Base-by-base conservation (phyloP, 257 asterid genomes). In the Fraxinus americana region DNA sequence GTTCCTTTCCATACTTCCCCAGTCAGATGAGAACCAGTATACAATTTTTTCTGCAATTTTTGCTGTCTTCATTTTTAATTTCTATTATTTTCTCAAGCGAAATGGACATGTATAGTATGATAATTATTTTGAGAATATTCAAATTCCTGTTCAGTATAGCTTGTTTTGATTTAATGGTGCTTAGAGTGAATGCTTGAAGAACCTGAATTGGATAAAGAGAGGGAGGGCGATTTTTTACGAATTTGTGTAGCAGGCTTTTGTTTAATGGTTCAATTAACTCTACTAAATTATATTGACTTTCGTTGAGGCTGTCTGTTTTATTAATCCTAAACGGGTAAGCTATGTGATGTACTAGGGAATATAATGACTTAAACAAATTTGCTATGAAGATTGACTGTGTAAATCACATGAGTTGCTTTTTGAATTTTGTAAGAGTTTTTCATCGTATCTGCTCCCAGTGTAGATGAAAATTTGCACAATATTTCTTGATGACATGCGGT, bases 1-100 rank as follows among this genome's bases (percentile, higher is more conserved):
- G 71, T 93, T 95, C 85, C 78, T 89, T 74, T 93, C 99, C 11
- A 90, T 95, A 69, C 95, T 88, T 77, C 97, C 96, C 19, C 92
- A 95, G 59, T 93, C 98, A 9, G 97, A 95, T 81, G 98, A 94
- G 86, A 94, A 94, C 88, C 90, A 98, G 99, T 92, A 68, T 71
- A 68, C 11, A 10, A 19, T 41, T 59, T 32, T 38, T 72, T 45
- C 1, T 72, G 29, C n/a, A 12, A n/a, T 61, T 65, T 52, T 54
- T 5, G 9, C 9, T 23, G 12, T 74, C 29, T 59, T 14, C 19
- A 5, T 9, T 54, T 52, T 52, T 19, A 6, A 1, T 54, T 74
- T 27, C 2, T 0, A 16, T 43, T 4, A 41, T 16, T 50, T 50
- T 50, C 0, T 19, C 54, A 12, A 45, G 19, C 54, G 54, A 45